Percentiles rank a stretch among this genome's conserved stretches.
phyloP scores from a whole-genome alignment of 768 basidiomycete species.

The Lentinula raphanica region DNA sequence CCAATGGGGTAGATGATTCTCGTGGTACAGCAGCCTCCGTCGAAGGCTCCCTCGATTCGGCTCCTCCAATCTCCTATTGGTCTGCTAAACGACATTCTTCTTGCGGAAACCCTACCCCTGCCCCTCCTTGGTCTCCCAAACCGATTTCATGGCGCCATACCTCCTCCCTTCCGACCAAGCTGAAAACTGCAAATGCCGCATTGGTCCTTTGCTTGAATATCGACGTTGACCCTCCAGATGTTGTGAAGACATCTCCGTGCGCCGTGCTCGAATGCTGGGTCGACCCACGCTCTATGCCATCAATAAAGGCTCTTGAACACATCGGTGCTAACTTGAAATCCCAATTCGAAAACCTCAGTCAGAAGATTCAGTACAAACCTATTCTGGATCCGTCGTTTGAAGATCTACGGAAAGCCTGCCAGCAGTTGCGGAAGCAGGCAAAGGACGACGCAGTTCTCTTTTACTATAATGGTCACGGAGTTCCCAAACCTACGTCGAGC shows the following conservation, averaged over 20 bases:
- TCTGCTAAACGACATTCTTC: constrained; percentile 87
- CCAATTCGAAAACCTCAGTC: constrained; percentile 93
- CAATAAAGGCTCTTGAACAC: constrained; percentile 88
- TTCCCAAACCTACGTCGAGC: constrained; percentile 91
- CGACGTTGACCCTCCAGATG: constrained; percentile 95
- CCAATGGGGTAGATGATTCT: constrained; percentile 31
- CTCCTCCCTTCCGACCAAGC: constrained; percentile 70
- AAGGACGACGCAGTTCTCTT: constrained; percentile 93
- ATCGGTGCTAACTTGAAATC: constrained; percentile 91
- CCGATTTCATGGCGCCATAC: constrained; percentile 65
- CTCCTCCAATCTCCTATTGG: constrained; percentile 77
- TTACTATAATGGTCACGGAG: constrained; percentile 98
- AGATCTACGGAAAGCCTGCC: constrained; percentile 84
- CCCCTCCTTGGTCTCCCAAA: constrained; percentile 59
- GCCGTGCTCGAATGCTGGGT: constrained; percentile 97
- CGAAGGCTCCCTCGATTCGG: constrained; percentile 31
- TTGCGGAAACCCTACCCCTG: constrained; percentile 78
- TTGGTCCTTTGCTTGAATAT: constrained; percentile 93
- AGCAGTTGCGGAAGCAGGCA: constrained; percentile 76
- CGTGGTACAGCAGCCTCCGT: constrained; percentile 30
- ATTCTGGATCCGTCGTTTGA: constrained; percentile 94
- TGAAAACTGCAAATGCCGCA: constrained; percentile 87
- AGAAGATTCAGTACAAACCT: constrained; percentile 91
- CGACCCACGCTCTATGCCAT: constrained; percentile 88
- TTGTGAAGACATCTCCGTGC: constrained; percentile 95